Evolutionary conservation across 805 yeast genomes (phyloP), one percentile per base, ranked within the genome.

Genomic region (Barnettozyma populi): DNA sequence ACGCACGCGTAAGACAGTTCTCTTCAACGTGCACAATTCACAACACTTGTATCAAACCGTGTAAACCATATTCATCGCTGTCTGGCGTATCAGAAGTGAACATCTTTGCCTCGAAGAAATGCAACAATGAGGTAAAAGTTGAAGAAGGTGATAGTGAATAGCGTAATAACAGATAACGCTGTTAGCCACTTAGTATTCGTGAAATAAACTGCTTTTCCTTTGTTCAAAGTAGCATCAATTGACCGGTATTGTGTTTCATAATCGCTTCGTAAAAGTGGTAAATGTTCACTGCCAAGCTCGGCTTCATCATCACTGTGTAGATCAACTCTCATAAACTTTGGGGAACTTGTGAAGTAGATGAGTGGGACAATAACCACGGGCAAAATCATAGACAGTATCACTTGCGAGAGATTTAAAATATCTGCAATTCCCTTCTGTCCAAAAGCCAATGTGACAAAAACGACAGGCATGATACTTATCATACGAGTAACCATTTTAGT

Each of bases 351-450:
- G 63, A 90, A 86, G 61, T 79, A 84, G 47, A 90, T 76, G 60
- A 90, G 71, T 20, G 97, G 97, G 0, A 96, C 96, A 36, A 90
- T 80, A 6, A 90, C 94, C 51, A 88, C 78, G 1, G 97, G 97
- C 48, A 90, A 71, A 45, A 90, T 78, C 54, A 90, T 64, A 3
- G 94, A 82, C 36, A 90, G 72, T 16, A 86, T 84, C 23, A 90
- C 97, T 65, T 90, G 97, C 41, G 88, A 79, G 5, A 82, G 79
- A 58, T 90, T 90, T 57, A 90, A 71, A 23, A 86, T 83, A 46
- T 75, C 76, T 16, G 87, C 75, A 43, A 90, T 73, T 5, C 97
- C 97, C 61, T 82, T 86, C 53, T 95, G 78, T 3, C 97, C 97
- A 53, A 86, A 76, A 7, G 77, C 66, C 5, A 79, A 46, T 2